These are phyloP conservation scores for Picea abies DNA, from an alignment of 83 land plant genomes.

Conservation along the genomic window DNA sequence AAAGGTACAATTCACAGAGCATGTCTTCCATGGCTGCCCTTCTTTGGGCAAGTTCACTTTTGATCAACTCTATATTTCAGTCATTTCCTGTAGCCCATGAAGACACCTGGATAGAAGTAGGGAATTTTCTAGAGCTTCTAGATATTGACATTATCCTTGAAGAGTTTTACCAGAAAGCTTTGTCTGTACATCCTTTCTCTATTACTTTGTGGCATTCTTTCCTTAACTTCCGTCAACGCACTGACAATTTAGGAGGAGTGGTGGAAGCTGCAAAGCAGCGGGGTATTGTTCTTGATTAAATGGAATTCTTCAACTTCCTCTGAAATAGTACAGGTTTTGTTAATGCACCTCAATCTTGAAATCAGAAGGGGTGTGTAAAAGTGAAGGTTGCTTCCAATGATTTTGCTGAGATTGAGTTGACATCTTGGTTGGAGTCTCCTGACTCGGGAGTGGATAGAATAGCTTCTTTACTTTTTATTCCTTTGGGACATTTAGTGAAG, in stretches of 20 bases:
- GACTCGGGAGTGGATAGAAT: too few species aligned
- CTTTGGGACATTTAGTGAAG: too few species aligned
- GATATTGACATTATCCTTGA: slow-evolving; percentile 29
- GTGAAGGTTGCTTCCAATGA: too few species aligned
- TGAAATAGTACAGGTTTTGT: too few species aligned
- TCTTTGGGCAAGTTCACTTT: slow-evolving; percentile 75
- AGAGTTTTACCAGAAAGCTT: slow-evolving; percentile 61
- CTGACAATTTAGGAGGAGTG: slow-evolving; percentile 18
- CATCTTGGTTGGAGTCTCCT: too few species aligned
- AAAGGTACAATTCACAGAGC: background rate
- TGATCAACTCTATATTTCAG: slow-evolving; percentile 60
- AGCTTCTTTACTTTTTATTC: too few species aligned
- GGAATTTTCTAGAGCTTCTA: slow-evolving; percentile 38
- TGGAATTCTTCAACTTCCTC: too few species aligned
- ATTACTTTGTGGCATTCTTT: slow-evolving; percentile 61
- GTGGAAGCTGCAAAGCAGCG: slow-evolving; percentile 43
- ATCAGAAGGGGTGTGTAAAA: too few species aligned
- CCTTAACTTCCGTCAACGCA: slow-evolving; percentile 10
- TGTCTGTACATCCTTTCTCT: slow-evolving; percentile 85
- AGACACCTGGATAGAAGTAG: slow-evolving; percentile 70
- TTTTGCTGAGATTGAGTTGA: too few species aligned
- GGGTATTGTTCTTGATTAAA: slow-evolving; percentile 45
- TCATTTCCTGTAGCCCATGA: slow-evolving; percentile 76
- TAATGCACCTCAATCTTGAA: too few species aligned
- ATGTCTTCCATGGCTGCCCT: slow-evolving; percentile 23